These are phyloP conservation scores for Eimeria necatrix DNA, from an alignment of 169 alveolate genomes.

Conservation along the genomic window DNA sequence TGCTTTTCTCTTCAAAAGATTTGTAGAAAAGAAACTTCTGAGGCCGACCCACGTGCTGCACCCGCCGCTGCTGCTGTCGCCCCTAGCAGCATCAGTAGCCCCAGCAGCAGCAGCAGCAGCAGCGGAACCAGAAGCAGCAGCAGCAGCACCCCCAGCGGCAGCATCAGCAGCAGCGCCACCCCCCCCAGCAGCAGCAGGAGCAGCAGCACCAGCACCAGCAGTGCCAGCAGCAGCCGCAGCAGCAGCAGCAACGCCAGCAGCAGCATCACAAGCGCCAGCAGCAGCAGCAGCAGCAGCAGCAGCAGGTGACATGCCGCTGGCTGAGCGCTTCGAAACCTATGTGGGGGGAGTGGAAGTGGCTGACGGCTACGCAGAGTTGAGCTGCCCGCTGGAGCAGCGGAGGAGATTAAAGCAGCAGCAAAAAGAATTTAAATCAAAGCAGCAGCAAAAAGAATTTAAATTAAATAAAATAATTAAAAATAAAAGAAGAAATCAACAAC, in stretches of 20 bases:
- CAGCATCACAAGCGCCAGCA: background rate
- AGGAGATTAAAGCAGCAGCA: conserved; percentile 93
- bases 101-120: background rate
- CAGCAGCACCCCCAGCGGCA: no score
- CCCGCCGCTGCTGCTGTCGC: conserved; percentile 98
- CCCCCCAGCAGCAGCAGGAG: background rate
- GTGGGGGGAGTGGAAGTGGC: conserved; percentile 96
- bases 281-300: conserved; percentile 18
- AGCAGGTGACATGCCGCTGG: conserved; percentile 87
- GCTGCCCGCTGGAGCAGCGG: conserved; percentile 97
- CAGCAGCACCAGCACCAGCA: background rate
- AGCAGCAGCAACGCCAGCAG: no score
- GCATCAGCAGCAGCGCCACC: background rate
- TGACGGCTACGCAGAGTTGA: conserved; percentile 99
- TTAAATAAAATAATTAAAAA: no score
- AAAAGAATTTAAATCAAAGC: background rate
- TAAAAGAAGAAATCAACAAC: no score
- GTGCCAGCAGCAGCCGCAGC: background rate
- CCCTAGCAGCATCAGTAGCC: conserved; percentile 93
- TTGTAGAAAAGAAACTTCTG: conserved; percentile 87
- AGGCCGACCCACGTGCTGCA: conserved; percentile 96
- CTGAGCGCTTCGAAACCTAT: conserved; percentile 98
- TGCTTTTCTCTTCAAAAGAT: conserved; percentile 80
- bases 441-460: background rate
- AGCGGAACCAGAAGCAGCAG: background rate